A percentile compares a stretch with the other conserved stretches of the same genome.
These are phyloP conservation scores for Wilcoxina mikolae DNA, from an alignment of 495 filamentous ascomycete species.

Conservation along the genomic window DNA sequence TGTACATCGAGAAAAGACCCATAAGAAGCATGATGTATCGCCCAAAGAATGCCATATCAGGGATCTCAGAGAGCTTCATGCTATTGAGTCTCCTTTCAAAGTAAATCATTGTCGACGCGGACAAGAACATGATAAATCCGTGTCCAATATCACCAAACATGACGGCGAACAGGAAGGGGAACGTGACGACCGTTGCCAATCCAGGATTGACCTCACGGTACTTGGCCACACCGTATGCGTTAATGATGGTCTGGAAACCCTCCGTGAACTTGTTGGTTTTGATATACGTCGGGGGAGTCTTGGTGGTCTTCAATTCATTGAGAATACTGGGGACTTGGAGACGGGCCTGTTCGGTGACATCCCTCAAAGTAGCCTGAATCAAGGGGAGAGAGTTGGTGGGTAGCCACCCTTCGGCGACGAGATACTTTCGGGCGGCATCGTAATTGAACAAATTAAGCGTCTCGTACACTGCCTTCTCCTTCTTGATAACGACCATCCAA, in stretches of 20 bases:
- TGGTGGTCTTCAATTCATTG: slow-evolving; percentile 89
- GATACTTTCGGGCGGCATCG: slow-evolving; percentile 83
- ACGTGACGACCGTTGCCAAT: slow-evolving; percentile 85
- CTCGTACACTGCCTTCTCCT: slow-evolving; percentile 97
- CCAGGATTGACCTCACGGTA: slow-evolving; percentile 96
- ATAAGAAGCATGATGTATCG: slow-evolving; percentile 98
- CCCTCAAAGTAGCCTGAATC: slow-evolving; percentile 89
- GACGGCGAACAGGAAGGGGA: slow-evolving; percentile 96
- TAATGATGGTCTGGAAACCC: slow-evolving; percentile 96
- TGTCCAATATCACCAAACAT: slow-evolving; percentile 98
- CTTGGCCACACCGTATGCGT: slow-evolving; percentile 92
- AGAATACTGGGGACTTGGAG: slow-evolving; percentile 92
- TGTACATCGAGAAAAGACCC: slow-evolving; percentile 93
- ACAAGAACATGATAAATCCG: slow-evolving; percentile 66
- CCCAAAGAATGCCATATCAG: slow-evolving; percentile 96
- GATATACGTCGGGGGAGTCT: slow-evolving; percentile 90
- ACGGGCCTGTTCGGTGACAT: slow-evolving; percentile 90
- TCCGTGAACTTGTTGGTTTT: slow-evolving; percentile 97
- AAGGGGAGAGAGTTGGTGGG: slow-evolving; percentile 77
- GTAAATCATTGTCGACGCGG: slow-evolving; percentile 81
- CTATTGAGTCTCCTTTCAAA: slow-evolving; percentile 72
- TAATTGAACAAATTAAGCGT: slow-evolving; percentile 94
- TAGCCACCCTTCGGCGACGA: slow-evolving; percentile 96
- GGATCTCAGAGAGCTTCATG: slow-evolving; percentile 84
- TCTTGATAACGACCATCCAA: slow-evolving; percentile 94